Evolutionary conservation across 257 asterid species (phyloP).

Genomic region (Voacanga thouarsii): DNA sequence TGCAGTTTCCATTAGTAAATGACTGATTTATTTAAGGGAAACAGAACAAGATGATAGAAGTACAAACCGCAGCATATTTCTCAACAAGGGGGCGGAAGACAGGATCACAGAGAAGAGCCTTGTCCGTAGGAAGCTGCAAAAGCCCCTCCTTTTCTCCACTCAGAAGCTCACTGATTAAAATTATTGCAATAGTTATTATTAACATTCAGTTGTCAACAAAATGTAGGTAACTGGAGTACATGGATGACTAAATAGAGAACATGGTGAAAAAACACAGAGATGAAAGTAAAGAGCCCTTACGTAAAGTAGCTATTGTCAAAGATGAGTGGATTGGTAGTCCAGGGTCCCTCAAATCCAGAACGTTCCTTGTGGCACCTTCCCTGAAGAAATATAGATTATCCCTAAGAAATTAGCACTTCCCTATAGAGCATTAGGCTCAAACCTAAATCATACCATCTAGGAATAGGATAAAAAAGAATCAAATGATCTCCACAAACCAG

Average conservation of each 20-base stretch:
- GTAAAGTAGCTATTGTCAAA: constrained; percentile 75
- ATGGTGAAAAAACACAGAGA: not conserved
- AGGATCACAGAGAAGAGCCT: constrained; percentile 64
- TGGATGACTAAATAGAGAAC: not conserved
- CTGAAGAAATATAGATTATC: constrained; percentile 18
- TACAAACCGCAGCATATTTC: constrained; percentile 63
- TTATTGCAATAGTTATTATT: not conserved
- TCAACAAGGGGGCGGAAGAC: constrained; percentile 68
- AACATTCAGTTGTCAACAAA: not conserved
- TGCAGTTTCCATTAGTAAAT: not conserved
- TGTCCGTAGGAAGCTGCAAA: constrained; percentile 74
- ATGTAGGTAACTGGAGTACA: not conserved
- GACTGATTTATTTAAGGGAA: not conserved
- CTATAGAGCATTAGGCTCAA: not conserved
- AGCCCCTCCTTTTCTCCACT: constrained; percentile 74
- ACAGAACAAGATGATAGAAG: not conserved
- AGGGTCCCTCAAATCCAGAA: constrained; percentile 87
- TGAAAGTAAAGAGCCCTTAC: constrained; percentile 27
- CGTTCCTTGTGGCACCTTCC: constrained; percentile 92
- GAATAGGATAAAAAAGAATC: not conserved
- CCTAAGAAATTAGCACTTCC: not conserved
- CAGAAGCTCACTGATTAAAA: constrained; percentile 55
- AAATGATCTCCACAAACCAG: constrained; percentile 41
- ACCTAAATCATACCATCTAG: not conserved
- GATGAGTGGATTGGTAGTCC: constrained; percentile 78